These are phyloP conservation scores for Gracilaria gracilis DNA, from an alignment of 23 red algal species.

Conservation along the genomic window DNA sequence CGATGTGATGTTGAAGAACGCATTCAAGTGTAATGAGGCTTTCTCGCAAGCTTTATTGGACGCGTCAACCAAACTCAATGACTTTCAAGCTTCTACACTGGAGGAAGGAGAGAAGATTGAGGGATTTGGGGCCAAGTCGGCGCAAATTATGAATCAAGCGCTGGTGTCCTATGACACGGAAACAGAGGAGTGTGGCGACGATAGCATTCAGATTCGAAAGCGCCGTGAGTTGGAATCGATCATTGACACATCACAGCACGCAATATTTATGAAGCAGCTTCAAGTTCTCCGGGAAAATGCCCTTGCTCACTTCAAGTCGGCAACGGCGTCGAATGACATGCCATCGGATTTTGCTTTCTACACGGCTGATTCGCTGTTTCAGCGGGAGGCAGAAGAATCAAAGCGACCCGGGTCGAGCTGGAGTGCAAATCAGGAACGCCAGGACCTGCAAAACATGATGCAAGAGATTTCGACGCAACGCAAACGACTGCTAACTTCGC, in stretches of 20 bases:
- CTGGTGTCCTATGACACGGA: slow-evolving; percentile 67
- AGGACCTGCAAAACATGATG: slow-evolving; percentile 96
- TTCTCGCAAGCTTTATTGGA: slow-evolving; percentile 78
- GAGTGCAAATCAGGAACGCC: slow-evolving; percentile 84
- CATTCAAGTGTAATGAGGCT: slow-evolving; percentile 78
- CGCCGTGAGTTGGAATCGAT: slow-evolving; percentile 87
- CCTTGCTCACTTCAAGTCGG: slow-evolving; percentile 89
- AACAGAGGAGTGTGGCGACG: slow-evolving; percentile 60
- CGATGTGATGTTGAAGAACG: slow-evolving; percentile 44
- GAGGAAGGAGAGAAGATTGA: slow-evolving; percentile 92
- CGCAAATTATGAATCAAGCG: slow-evolving; percentile 78
- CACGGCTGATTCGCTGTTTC: slow-evolving; percentile 89
- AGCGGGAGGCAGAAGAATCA: slow-evolving; percentile 92
- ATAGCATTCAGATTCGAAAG: slow-evolving; percentile 73
- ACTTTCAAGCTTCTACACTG: slow-evolving; percentile 51
- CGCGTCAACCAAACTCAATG: slow-evolving; percentile 57
- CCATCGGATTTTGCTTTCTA: slow-evolving; percentile 97
- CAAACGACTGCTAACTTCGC: slow-evolving; percentile 80
- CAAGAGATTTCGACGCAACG: slow-evolving; percentile 93
- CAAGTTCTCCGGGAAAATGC: slow-evolving; percentile 94
- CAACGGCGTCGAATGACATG: slow-evolving; percentile 92
- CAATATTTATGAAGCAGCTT: slow-evolving; percentile 92
- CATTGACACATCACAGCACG: slow-evolving; percentile 84
- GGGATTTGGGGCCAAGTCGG: slow-evolving; percentile 70
- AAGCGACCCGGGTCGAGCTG: slow-evolving; percentile 86